Conservation (phyloP, 148 eudicot species). For the Rhododendron ferrugineum region DNA sequence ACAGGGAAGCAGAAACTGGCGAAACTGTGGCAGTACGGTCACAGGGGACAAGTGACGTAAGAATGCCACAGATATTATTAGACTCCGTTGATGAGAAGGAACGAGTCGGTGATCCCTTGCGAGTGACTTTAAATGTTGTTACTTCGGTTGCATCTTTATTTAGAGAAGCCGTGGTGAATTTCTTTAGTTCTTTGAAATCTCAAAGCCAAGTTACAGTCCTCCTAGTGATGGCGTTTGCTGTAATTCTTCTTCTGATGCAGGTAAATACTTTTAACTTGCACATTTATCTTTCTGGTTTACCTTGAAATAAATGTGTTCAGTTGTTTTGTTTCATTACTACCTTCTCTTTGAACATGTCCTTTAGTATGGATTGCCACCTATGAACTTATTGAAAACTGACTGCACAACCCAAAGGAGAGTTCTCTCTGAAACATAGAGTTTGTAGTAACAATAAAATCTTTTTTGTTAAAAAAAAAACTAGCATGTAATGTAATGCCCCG, state of each 20-base stretch:
- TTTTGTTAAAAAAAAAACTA: not conserved
- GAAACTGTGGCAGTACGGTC: constrained; percentile 23
- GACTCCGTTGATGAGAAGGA: constrained; percentile 19
- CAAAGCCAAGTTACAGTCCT: constrained; percentile 31
- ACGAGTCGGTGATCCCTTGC: constrained; percentile 22
- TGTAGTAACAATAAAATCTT: not conserved
- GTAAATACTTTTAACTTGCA: constrained; percentile 23
- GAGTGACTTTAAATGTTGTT: constrained; percentile 18
- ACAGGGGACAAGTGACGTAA: constrained; percentile 21
- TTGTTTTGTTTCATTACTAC: not conserved
- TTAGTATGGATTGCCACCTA: not conserved
- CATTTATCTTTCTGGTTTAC: not conserved
- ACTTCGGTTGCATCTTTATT: constrained; percentile 30
- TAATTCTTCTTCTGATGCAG: constrained; percentile 63
- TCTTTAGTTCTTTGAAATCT: constrained; percentile 29
- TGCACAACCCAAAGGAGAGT: not conserved
- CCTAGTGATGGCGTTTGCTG: constrained; percentile 34
- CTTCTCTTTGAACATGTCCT: not conserved
- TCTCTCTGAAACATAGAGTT: not conserved
- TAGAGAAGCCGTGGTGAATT: constrained; percentile 33
- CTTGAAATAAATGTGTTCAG: not conserved
- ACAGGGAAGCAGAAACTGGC: constrained; percentile 20
- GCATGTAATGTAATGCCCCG: not conserved
- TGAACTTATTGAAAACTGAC: not conserved
- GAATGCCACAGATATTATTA: constrained; percentile 14